These are phyloP conservation scores for Hyaloscypha hepaticicola DNA, from an alignment of 495 filamentous ascomycete genomes.

Conservation along the genomic window DNA sequence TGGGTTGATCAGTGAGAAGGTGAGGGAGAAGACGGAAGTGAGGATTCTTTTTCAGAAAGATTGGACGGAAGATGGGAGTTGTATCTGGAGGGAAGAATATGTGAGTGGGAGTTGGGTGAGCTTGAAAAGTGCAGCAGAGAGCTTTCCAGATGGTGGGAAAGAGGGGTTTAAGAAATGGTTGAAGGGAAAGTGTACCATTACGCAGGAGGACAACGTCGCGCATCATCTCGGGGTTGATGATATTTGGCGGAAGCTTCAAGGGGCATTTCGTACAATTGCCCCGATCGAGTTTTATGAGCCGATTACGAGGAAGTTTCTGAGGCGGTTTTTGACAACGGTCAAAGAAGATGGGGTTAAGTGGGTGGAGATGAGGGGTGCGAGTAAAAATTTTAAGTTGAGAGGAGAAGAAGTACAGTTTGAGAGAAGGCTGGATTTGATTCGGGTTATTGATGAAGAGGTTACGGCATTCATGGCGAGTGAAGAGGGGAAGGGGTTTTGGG, in stretches of 20 bases:
- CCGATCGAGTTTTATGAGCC: conserved; percentile 85
- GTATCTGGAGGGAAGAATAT: conserved; percentile 67
- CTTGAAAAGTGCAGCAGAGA: conserved; percentile 61
- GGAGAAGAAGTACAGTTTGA: conserved; percentile 57
- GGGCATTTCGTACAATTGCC: conserved; percentile 63
- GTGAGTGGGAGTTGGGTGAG: conserved; percentile 49
- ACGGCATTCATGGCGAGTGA: conserved; percentile 66
- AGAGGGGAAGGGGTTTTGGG: conserved; percentile 74
- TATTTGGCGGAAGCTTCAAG: conserved; percentile 74
- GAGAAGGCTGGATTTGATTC: conserved; percentile 61
- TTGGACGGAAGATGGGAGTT: conserved; percentile 21
- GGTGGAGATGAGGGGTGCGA: conserved; percentile 67
- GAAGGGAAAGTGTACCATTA: conserved; percentile 64
- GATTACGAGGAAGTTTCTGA: conserved; percentile 74
- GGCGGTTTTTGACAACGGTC: conserved; percentile 63
- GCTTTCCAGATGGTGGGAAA: conserved; percentile 67
- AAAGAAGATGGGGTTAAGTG: conserved; percentile 76
- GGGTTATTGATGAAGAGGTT: conserved; percentile 71
- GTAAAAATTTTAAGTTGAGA: conserved; percentile 54
- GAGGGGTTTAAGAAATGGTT: conserved; percentile 76
- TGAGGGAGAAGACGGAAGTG: conserved; percentile 1
- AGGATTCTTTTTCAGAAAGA: conserved; percentile 7
- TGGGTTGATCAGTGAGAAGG: neutral
- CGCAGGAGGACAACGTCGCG: conserved; percentile 65
- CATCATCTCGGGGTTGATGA: conserved; percentile 74